These are phyloP conservation scores for Sisymbrium irio DNA, from an alignment of 345 rosid species.

Conservation along the genomic window DNA sequence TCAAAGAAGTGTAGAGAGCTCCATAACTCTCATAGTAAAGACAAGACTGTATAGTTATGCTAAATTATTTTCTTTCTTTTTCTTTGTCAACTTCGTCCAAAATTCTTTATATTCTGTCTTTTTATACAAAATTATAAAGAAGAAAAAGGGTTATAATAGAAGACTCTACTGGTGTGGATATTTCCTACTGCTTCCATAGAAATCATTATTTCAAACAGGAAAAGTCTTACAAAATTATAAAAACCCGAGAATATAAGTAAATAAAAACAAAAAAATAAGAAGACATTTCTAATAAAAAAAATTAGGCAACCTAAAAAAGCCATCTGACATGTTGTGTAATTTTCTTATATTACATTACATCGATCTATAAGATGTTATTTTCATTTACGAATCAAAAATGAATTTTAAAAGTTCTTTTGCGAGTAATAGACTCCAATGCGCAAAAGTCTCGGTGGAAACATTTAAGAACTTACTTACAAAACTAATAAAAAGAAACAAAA, in stretches of 20 bases:
- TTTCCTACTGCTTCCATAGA: constrained; percentile 1
- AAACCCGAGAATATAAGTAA: constrained; percentile 7
- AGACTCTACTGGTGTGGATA: constrained; percentile 11
- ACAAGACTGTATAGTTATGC: not conserved
- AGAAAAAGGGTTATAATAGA: not conserved
- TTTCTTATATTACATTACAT: not conserved
- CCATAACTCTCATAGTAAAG: constrained; percentile 13
- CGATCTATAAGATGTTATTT: not conserved
- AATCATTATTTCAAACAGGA: constrained; percentile 15
- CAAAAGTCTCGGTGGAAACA: not conserved
- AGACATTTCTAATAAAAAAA: not conserved
- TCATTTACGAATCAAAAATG: not conserved
- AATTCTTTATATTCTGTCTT: not conserved
- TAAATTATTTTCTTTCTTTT: not conserved
- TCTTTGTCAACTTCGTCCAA: constrained; percentile 1
- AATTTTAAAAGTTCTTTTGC: not conserved
- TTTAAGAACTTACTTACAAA: not conserved
- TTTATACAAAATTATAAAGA: not conserved
- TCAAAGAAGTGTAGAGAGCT: constrained; percentile 10
- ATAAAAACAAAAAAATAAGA: not conserved
- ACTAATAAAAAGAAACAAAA: too few relatives aligned
- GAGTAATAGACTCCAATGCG: not conserved
- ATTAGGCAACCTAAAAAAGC: constrained; percentile 20
- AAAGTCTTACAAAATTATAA: constrained; percentile 20
- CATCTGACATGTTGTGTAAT: not conserved